phyloP scores from a whole-genome alignment of 2,329 filamentous ascomycete species.

The Nannizzia gypsea region DNA sequence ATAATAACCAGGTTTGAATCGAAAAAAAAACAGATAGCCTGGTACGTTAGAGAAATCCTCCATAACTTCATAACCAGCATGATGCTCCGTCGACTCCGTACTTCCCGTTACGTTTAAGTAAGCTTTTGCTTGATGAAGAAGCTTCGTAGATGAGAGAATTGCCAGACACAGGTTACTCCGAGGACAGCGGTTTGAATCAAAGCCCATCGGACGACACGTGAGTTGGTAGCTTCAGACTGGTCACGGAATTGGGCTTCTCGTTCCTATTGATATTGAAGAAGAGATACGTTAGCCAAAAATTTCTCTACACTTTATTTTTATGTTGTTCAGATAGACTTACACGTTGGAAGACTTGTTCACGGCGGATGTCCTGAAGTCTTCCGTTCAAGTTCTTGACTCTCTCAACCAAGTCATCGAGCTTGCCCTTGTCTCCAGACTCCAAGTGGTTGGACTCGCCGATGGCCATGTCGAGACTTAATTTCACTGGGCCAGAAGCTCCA shows the following conservation, averaged over 20 bases:
- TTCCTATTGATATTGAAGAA: slow-evolving; percentile 49
- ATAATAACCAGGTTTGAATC: not conserved
- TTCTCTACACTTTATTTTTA: not conserved
- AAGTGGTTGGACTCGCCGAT: slow-evolving; percentile 93
- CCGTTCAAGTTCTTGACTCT: slow-evolving; percentile 83
- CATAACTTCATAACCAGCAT: slow-evolving; percentile 4
- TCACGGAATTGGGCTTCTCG: slow-evolving; percentile 96
- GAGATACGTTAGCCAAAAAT: slow-evolving; percentile 1
- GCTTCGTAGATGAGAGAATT: slow-evolving; percentile 82
- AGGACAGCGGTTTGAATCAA: slow-evolving; percentile 78
- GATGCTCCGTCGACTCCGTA: not conserved
- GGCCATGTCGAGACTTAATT: slow-evolving; percentile 74
- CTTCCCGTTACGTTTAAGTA: slow-evolving; percentile 45
- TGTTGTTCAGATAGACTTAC: slow-evolving; percentile 38
- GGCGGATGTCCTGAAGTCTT: slow-evolving; percentile 72
- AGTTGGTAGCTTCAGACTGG: slow-evolving; percentile 88
- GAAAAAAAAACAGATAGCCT: not conserved
- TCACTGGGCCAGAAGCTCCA: slow-evolving; percentile 61
- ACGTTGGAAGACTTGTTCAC: slow-evolving; percentile 93
- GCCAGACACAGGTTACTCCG: slow-evolving; percentile 85
- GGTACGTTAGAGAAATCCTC: not conserved
- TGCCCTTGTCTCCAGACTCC: slow-evolving; percentile 84
- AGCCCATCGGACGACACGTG: slow-evolving; percentile 86
- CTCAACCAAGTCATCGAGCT: slow-evolving; percentile 78
- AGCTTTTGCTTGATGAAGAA: slow-evolving; percentile 99